phyloP scores from a whole-genome alignment of 306 rosid genomes.

The Notholithocarpus densiflorus region DNA sequence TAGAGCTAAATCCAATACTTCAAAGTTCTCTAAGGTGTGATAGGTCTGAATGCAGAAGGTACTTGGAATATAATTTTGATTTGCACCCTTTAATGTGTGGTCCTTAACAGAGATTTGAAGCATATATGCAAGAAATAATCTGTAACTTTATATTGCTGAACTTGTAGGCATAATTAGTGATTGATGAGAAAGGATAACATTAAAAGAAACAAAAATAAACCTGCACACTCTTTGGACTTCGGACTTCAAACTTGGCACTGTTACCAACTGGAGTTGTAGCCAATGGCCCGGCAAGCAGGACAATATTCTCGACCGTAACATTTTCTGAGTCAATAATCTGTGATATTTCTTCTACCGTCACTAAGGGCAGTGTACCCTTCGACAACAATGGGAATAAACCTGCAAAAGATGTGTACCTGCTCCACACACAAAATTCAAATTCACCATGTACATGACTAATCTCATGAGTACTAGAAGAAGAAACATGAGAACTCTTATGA shows the following conservation, averaged over 20 bases:
- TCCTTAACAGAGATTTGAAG: background rate
- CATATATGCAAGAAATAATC: background rate
- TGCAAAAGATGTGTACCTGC: conserved; percentile 57
- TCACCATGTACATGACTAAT: too few species aligned
- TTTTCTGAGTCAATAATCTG: conserved; percentile 71
- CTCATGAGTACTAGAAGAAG: too few species aligned
- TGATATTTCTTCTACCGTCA: conserved; percentile 84
- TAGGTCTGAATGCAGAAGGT: too few species aligned
- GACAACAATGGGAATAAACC: conserved; percentile 80
- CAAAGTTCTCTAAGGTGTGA: too few species aligned
- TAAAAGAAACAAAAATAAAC: conserved; percentile 24
- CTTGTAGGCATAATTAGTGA: background rate
- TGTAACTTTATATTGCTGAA: background rate
- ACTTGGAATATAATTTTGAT: background rate
- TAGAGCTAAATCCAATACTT: too few species aligned
- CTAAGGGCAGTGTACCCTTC: conserved; percentile 57
- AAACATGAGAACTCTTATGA: too few species aligned
- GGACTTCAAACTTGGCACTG: conserved; percentile 72
- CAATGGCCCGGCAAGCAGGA: conserved; percentile 73
- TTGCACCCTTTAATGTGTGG: background rate
- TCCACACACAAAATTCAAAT: too few species aligned
- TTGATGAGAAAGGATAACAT: background rate
- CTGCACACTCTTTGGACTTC: conserved; percentile 89
- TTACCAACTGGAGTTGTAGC: conserved; percentile 75
- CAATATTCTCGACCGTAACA: conserved; percentile 78